A percentile compares a stretch with the other conserved stretches of the same genome.
phyloP scores from a whole-genome alignment of 331 rosid genomes.

The Quercus tomentella region DNA sequence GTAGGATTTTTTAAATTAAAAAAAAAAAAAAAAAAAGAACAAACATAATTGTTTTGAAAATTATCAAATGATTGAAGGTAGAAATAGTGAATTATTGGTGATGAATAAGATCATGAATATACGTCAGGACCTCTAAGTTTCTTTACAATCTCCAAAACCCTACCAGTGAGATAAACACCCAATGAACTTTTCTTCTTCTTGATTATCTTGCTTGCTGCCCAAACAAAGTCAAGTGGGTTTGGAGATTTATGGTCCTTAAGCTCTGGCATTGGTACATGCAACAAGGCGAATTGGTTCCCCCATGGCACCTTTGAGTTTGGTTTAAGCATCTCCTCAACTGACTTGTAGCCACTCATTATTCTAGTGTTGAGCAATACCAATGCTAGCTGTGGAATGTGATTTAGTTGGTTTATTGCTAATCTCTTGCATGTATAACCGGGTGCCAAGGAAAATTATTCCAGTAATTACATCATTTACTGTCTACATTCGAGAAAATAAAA shows the following conservation, averaged over 20 bases:
- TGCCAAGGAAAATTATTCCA: constrained; percentile 48
- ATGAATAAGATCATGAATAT: too few species aligned
- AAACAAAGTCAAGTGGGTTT: constrained; percentile 21
- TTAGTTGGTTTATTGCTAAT: constrained; percentile 6
- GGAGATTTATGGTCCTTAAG: constrained; percentile 22
- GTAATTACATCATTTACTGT: constrained; percentile 46
- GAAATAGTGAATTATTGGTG: too few species aligned
- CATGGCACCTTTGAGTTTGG: constrained; percentile 25
- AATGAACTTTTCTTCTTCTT: too few species aligned
- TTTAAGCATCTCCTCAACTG: constrained; percentile 35
- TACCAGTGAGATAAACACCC: too few species aligned
- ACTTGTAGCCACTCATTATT: constrained; percentile 27
- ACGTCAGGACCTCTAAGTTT: too few species aligned
- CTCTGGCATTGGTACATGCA: constrained; percentile 38
- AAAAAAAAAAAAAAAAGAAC: too few species aligned
- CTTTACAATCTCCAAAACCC: too few species aligned
- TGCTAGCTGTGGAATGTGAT: constrained; percentile 31
- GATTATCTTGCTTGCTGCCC: too few species aligned
- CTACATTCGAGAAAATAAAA: constrained; percentile 4
- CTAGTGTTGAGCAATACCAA: constrained; percentile 47
- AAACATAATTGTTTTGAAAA: too few species aligned
- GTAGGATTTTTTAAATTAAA: too few species aligned
- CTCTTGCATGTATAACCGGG: constrained; percentile 52
- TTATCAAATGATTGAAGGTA: too few species aligned
- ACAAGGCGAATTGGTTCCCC: constrained; percentile 43